Conservation (phyloP, 2,329 filamentous ascomycete species). For the Neospermospora avenae region DNA sequence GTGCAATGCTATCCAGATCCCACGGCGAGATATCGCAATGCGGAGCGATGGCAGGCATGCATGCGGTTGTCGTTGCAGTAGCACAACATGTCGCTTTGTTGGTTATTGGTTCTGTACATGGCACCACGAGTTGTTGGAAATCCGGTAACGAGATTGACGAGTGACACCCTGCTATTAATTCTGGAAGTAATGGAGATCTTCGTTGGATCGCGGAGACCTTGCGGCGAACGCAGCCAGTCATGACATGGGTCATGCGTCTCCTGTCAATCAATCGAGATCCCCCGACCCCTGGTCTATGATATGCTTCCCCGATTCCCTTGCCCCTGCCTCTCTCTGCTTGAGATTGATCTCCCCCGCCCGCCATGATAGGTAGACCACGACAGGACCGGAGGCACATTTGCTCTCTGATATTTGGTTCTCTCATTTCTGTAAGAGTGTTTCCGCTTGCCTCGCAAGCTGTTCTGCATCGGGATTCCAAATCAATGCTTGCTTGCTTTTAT, state of each 20-base stretch:
- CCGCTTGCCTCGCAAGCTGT: slow-evolving; percentile 11
- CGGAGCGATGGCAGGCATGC: background rate
- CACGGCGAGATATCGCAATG: background rate
- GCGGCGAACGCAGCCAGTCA: slow-evolving; percentile 5
- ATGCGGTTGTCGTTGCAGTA: slow-evolving; percentile 5
- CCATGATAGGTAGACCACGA: background rate
- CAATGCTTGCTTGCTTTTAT: slow-evolving; percentile 8
- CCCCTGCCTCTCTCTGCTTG: too few species aligned
- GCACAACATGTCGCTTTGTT: background rate
- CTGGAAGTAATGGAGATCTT: background rate
- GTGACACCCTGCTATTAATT: background rate
- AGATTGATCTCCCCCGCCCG: background rate
- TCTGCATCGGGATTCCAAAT: slow-evolving; percentile 1
- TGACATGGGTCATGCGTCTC: background rate
- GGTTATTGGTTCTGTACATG: background rate
- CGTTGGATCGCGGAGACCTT: background rate
- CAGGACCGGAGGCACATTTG: background rate
- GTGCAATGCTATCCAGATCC: background rate
- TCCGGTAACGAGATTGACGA: slow-evolving; percentile 10
- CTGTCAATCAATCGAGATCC: slow-evolving; percentile 12
- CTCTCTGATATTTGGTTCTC: background rate
- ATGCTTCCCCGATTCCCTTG: background rate
- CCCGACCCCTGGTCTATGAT: background rate
- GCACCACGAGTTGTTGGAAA: slow-evolving; percentile 4
- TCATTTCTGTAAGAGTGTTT: background rate